Evolutionary conservation across 352 stramenopile species (phyloP), one percentile per base, ranked within the genome.

Genomic region (Elongisporangium senticosum): DNA sequence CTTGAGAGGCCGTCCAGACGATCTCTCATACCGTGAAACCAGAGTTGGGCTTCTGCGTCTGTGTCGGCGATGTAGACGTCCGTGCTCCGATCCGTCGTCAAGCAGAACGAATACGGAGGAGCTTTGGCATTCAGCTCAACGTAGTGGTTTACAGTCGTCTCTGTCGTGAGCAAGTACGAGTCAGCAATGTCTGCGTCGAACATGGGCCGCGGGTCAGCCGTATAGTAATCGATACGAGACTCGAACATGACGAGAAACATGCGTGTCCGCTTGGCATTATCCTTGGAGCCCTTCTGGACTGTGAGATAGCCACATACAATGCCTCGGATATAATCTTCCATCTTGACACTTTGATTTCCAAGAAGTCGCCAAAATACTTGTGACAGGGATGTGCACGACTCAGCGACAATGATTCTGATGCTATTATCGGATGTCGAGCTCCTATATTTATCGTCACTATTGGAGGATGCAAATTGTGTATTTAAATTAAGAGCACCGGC

Each of bases 231-330:
- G 56, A 90, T 77, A 3, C 81, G 79, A n/a, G 83, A 78, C 49
- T 89, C 78, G 4, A 80, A 87, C 19, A 93, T 69, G 63, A 90
- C 77, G 39, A 87, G 68, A 56, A 93, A 93, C 39, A 86, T 78
- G 23, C 77, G 78, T 40, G 57, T 74, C 17, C 69, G 71, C 63
- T 86, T 89, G 40, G 72, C 61, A 54, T 75, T 66, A 49, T 71
- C 70, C 0, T 68, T 66, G 7, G 63, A 74, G 20, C 80, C 77
- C 50, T 69, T 79, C 56, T 88, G 80, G 11, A 88, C 80, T 14
- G 68, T 71, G 56, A 90, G 59, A 53, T 88, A 86, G 17, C 80
- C 80, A 22, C 80, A 90, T 15, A 90, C 52, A 20, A 88, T 64
- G 6, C 80, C 80, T 47, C 77, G 76, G 43, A 90, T 87, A 65